Percentiles rank a stretch among this genome's conserved stretches.
phyloP scores from a whole-genome alignment of 148 eudicot genomes.

The Selenicereus undatus region DNA sequence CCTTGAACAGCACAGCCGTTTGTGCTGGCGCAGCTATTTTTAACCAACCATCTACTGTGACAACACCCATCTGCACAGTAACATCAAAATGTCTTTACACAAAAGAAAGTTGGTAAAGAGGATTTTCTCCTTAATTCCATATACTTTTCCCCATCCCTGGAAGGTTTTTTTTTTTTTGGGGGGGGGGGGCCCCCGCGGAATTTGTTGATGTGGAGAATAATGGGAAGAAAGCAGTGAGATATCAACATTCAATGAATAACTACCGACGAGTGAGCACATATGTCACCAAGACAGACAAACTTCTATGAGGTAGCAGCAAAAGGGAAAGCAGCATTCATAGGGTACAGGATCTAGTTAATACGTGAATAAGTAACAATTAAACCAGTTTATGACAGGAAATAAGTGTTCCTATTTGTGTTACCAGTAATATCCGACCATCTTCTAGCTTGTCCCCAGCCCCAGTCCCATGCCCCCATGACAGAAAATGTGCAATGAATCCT shows the following conservation, averaged over 20 bases:
- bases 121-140: background rate
- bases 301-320: background rate
- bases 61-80: conserved; percentile 59
- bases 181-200: no score
- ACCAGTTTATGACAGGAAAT: no score
- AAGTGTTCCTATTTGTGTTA: no score
- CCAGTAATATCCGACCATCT: no score
- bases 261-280: no score
- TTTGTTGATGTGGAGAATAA: no score
- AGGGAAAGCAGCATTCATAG: background rate
- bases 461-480: no score
- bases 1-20: conserved; percentile 93
- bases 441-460: no score
- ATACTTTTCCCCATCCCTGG: background rate
- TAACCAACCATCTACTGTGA: conserved; percentile 82
- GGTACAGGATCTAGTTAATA: background rate
- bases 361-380: background rate
- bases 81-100: background rate
- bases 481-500: background rate
- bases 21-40: conserved; percentile 91
- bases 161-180: no score
- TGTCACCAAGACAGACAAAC: background rate
- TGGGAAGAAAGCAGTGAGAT: no score
- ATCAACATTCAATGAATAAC: no score
- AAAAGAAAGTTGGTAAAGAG: background rate